Evolutionary conservation across 257 asterid species (phyloP), one percentile per base, ranked within the genome.

Genomic region (Phtheirospermum japonicum): DNA sequence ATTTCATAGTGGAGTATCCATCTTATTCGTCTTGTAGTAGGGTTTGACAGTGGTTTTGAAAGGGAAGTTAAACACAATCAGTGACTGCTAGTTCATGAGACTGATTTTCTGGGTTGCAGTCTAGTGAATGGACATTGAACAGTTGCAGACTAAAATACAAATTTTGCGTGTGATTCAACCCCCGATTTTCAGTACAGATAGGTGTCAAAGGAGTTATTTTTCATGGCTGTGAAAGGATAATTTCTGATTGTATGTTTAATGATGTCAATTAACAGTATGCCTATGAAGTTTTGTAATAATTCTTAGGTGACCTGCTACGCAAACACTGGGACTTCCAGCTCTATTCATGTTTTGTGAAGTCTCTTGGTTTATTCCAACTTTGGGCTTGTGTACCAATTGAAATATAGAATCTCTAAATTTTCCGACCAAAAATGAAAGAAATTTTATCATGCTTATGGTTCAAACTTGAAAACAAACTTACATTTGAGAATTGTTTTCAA

Each of bases 281-380:
- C 45, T 8, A 5, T 32, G 37, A 32, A 8, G 37, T 54, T 59
- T 53, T 60, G 14, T 37, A n/a, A n/a, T 28, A 14, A 34, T 23
- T 37, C 11, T 40, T 17, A 13, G 19, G 55, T 61, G 18, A 53
- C 64, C 54, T 6, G 63, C 57, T 39, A 43, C 43, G 55, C 63
- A 53, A 23, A 61, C 54, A 6, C 20, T 19, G 54, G 39, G n/a
- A 8, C 23, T 36, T 54, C 36, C 57, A 30, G 49, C 42, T 17
- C 20, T 54, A 30, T 43, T 69, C n/a, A n/a, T n/a, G n/a, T 42
- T 10, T 32, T 17, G 11, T 49, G 17, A 61, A 61, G 10, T 19
- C 43, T 49, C 11, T 42, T 0, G 37, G 37, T 49, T 45, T 43
- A 10, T 56, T 34, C n/a, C n/a, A 36, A 59, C 4, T 32, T 9